Evolutionary conservation across 495 filamentous ascomycete genomes (phyloP), one percentile per base, ranked within the genome.

Genomic region (Tuber calosporum): DNA sequence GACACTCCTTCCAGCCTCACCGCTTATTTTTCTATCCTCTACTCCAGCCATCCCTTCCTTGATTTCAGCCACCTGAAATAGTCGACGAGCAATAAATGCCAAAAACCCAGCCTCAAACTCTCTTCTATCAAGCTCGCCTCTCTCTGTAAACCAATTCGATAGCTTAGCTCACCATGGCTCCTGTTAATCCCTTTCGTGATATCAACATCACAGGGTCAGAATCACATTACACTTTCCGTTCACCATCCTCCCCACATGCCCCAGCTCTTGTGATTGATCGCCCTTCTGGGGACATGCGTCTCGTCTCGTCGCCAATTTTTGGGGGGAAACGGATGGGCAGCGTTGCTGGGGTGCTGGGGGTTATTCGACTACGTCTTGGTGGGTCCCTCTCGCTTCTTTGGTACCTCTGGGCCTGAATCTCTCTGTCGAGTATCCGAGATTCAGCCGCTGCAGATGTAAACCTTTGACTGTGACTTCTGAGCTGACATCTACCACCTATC

Each of bases 181-280:
- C 84, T 68, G 83, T 89, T 68, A 88, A 94, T 75, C 95, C 94
- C 22, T 99, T 93, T 83, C 87, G 94, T 80, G 95, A 98, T 87
- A 94, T 98, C 86, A 99, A 97, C 83, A 88, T 98, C 83, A 93
- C 96, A 80, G 90, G 91, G 68, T 94, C 95, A 20, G 84, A 92
- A 74, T 93, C 94, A 76, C 90, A 94, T 79, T 99, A 99, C 86
- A 92, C 94, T 77, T 99, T 99, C 84, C 92, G 92, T 20, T 99
- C 96, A 11, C 96, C 95, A 20, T 98, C 96, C 6, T 93, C 93
- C 26, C 94, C 93, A 76, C 88, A 91, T 83, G 89, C 93, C 67
- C 92, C 93, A 22, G 91, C 93, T 37, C 87, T 99, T 41, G 90
- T 96, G 42, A 87, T 99, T 69, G 94, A 98, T 78, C 88, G 95